Conservation (phyloP, 1,284 basidiomycete species). For the Naganishia sp. region DNA sequence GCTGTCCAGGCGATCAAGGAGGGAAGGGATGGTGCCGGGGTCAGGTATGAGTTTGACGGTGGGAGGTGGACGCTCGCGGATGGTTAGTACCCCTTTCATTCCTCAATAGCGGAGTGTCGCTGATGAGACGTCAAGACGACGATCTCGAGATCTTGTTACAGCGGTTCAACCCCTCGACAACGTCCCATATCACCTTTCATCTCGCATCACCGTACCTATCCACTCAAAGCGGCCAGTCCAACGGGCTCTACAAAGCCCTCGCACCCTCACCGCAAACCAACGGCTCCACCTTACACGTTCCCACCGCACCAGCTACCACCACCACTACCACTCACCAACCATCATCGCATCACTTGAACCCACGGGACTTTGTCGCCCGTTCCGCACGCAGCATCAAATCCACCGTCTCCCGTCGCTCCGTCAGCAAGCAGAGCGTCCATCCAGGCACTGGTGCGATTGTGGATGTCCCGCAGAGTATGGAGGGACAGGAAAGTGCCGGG, state of each 20-base stretch:
- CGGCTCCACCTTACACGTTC: background rate
- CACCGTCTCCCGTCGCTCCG: slow-evolving; percentile 9
- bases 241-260: slow-evolving; percentile 29
- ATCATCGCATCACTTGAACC: slow-evolving; percentile 4
- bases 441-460: slow-evolving; percentile 25
- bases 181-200: slow-evolving; percentile 47
- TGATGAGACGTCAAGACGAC: slow-evolving; percentile 45
- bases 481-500: slow-evolving; percentile 25
- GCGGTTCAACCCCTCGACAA: slow-evolving; percentile 44
- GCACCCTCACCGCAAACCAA: background rate
- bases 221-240: slow-evolving; percentile 24
- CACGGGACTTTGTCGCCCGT: slow-evolving; percentile 27
- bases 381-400: slow-evolving; percentile 9
- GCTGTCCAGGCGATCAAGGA: slow-evolving; percentile 33
- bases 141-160: slow-evolving; percentile 51
- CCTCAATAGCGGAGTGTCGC: background rate
- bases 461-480: background rate
- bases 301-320: background rate
- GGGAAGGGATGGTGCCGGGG: slow-evolving; percentile 40
- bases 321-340: background rate
- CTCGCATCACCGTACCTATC: slow-evolving; percentile 36
- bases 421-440: slow-evolving; percentile 20
- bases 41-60: slow-evolving; percentile 53
- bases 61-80: slow-evolving; percentile 51
- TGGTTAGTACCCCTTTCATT: slow-evolving; percentile 41